Evolutionary conservation across 2,329 filamentous ascomycete genomes (phyloP).

Genomic region (Ophiostoma piceae): DNA sequence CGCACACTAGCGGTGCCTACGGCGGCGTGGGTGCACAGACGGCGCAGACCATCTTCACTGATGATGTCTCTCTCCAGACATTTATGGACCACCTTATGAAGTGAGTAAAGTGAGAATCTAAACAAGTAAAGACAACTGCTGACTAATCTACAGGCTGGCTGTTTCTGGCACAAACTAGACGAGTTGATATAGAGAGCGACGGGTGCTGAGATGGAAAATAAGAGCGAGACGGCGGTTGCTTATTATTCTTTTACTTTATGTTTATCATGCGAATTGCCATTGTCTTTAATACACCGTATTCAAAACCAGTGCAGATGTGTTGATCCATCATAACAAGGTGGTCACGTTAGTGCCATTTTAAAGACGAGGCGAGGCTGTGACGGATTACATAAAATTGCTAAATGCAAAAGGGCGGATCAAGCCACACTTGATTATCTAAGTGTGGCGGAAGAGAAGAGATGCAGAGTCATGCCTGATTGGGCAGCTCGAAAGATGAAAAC

Average conservation of each 20-base stretch:
- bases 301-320: not conserved
- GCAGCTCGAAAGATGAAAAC: slow-evolving; percentile 7
- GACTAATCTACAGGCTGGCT: slow-evolving; percentile 38
- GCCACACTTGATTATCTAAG: not conserved
- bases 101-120: too few relatives aligned
- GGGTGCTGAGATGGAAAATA: not conserved
- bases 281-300: not conserved
- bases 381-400: not conserved
- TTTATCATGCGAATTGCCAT: slow-evolving; percentile 6
- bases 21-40: slow-evolving; percentile 79
- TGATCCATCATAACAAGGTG: not conserved
- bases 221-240: slow-evolving; percentile 12
- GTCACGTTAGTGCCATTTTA: too few relatives aligned
- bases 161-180: slow-evolving; percentile 57
- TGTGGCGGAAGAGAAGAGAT: not conserved
- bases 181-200: slow-evolving; percentile 22
- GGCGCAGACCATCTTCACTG: slow-evolving; percentile 97
- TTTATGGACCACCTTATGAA: slow-evolving; percentile 99
- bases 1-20: slow-evolving; percentile 87
- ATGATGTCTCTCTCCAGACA: slow-evolving; percentile 94
- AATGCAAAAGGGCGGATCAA: not conserved
- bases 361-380: not conserved
- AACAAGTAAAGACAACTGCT: not conserved
- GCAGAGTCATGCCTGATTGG: not conserved
- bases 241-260: slow-evolving; percentile 2